Percentiles rank a stretch among this genome's conserved stretches.
phyloP scores from a whole-genome alignment of 2,329 filamentous ascomycete species.

The Cercospora beticola region DNA sequence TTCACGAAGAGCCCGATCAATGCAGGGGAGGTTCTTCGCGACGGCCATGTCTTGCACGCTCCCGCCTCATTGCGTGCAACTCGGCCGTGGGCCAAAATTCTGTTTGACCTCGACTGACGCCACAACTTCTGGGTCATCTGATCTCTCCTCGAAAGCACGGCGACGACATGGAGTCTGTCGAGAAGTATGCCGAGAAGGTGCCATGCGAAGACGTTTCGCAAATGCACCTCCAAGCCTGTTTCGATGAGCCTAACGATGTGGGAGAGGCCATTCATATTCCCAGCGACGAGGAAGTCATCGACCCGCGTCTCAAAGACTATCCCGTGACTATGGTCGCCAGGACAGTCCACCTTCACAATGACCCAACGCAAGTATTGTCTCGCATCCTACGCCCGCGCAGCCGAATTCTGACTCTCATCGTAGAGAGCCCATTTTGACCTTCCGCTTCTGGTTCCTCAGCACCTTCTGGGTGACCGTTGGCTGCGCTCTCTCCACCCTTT shows the following conservation, averaged over 20 bases:
- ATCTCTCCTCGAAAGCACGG: not conserved
- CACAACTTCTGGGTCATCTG: not conserved
- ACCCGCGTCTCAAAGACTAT: conserved; percentile 18
- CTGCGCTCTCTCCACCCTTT: conserved; percentile 21
- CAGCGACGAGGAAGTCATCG: conserved; percentile 17
- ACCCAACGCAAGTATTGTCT: conserved; percentile 10
- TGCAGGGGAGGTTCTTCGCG: not conserved
- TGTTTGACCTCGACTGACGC: not conserved
- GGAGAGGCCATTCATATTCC: conserved; percentile 6
- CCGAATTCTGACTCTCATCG: not conserved
- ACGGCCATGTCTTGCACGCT: not conserved
- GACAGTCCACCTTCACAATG: conserved; percentile 19
- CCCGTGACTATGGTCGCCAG: conserved; percentile 16
- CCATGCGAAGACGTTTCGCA: not conserved
- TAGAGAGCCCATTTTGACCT: conserved; percentile 23
- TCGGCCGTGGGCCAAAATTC: not conserved
- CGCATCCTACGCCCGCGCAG: not conserved
- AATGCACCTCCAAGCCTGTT: not conserved
- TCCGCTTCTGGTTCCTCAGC: conserved; percentile 23
- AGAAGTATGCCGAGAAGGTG: not conserved
- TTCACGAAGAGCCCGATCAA: not conserved
- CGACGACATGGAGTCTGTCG: not conserved
- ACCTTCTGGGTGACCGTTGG: conserved; percentile 22
- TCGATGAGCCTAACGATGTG: not conserved
- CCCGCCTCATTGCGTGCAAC: not conserved